phyloP scores from a whole-genome alignment of 1,139 yeast species.

The Geotrichum macrosporum region DNA sequence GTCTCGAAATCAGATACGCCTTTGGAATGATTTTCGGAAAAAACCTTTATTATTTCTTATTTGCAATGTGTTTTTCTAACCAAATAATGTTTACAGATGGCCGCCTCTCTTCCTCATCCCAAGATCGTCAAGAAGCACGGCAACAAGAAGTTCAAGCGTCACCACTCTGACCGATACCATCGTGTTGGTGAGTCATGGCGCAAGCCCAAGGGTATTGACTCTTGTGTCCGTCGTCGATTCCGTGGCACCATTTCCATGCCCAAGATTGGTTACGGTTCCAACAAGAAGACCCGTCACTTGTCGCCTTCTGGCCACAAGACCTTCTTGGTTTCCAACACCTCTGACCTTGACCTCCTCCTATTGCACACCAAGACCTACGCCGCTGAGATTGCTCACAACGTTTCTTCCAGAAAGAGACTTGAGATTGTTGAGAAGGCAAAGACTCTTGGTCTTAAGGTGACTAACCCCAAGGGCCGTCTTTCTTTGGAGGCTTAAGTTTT shows the following conservation, averaged over 20 bases:
- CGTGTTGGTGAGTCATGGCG: slow-evolving; percentile 99
- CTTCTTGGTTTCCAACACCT: slow-evolving; percentile 85
- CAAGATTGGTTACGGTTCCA: slow-evolving; percentile 99
- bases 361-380: slow-evolving; percentile 98
- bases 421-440: slow-evolving; percentile 95
- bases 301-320: slow-evolving; percentile 98
- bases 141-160: slow-evolving; percentile 97
- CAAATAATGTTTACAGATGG: slow-evolving; percentile 72
- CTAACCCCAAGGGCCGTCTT: slow-evolving; percentile 99
- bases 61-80: too few relatives aligned
- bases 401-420: slow-evolving; percentile 97
- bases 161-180: slow-evolving; percentile 99
- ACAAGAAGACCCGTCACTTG: slow-evolving; percentile 97
- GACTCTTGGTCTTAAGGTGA: slow-evolving; percentile 97
- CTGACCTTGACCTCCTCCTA: slow-evolving; percentile 92
- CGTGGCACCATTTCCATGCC: slow-evolving; percentile 99
- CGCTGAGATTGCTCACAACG: slow-evolving; percentile 99
- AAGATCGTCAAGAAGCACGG: slow-evolving; percentile 98
- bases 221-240: slow-evolving; percentile 99
- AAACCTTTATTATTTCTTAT: too few relatives aligned
- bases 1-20: too few relatives aligned
- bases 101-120: slow-evolving; percentile 98
- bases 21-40: too few relatives aligned
- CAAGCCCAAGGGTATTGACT: slow-evolving; percentile 99
- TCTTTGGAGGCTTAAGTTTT: slow-evolving; percentile 80